Percentiles rank a stretch among this genome's conserved stretches.
phyloP scores from a whole-genome alignment of 2,329 filamentous ascomycete genomes.

The Fusarium continuum region DNA sequence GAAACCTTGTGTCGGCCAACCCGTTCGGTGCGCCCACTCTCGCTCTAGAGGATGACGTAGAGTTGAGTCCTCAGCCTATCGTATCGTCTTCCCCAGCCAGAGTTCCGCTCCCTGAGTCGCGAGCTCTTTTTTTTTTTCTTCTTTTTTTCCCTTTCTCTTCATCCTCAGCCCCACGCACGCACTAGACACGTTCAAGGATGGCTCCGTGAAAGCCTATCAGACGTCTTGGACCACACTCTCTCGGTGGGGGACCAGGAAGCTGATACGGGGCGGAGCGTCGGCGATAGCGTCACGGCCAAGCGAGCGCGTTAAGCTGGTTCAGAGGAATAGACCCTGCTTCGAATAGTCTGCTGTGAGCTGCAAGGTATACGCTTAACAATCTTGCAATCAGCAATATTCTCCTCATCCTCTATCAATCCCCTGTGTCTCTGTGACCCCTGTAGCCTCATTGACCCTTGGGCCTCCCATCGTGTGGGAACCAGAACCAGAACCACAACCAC shows the following conservation, averaged over 20 bases:
- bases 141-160: too few species aligned
- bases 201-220: conserved; percentile 12
- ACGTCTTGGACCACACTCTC: not conserved
- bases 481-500: too few species aligned
- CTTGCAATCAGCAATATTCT: not conserved
- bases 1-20: conserved; percentile 37
- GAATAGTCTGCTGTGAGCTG: too few species aligned
- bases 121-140: too few species aligned
- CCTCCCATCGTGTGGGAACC: conserved; percentile 1
- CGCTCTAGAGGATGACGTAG: conserved; percentile 25
- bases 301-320: not conserved
- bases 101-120: conserved; percentile 3
- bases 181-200: not conserved
- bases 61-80: not conserved
- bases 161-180: conserved; percentile 3
- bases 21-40: conserved; percentile 29
- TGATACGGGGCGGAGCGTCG: not conserved
- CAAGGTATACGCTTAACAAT: too few species aligned
- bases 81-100: not conserved
- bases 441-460: conserved; percentile 1
- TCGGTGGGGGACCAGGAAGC: not conserved
- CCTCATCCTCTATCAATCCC: not conserved
- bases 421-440: too few species aligned
- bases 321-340: not conserved
- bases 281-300: not conserved